These are phyloP conservation scores for Hygrophoropsis aurantiaca DNA, from an alignment of 768 basidiomycete genomes.

Conservation along the genomic window DNA sequence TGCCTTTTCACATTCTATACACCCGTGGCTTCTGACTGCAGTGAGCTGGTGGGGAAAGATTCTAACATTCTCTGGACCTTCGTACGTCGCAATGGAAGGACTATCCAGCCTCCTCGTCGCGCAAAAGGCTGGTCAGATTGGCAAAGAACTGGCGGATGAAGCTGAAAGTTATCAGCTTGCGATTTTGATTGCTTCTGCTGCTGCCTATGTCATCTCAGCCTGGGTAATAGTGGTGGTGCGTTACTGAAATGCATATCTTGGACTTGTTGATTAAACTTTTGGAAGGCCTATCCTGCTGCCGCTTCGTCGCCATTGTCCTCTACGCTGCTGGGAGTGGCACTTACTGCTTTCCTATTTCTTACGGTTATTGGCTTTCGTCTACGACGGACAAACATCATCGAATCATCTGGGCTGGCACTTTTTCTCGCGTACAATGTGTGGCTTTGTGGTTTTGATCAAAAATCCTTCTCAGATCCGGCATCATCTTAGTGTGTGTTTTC, in stretches of 20 bases:
- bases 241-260: constrained; percentile 15
- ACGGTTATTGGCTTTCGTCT: constrained; percentile 89
- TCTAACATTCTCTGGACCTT: constrained; percentile 68
- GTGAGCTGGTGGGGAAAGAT: constrained; percentile 73
- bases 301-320: constrained; percentile 85
- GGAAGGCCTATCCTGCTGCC: constrained; percentile 77
- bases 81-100: constrained; percentile 82
- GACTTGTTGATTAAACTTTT: constrained; percentile 10
- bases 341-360: constrained; percentile 87
- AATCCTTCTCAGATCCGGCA: constrained; percentile 68
- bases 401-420: constrained; percentile 83
- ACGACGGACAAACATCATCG: constrained; percentile 88
- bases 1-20: constrained; percentile 65
- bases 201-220: constrained; percentile 76
- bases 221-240: constrained; percentile 85
- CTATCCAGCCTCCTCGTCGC: constrained; percentile 81
- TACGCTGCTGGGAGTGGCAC: constrained; percentile 82
- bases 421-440: constrained; percentile 91
- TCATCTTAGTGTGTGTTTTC: constrained; percentile 67
- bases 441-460: constrained; percentile 81
- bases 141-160: constrained; percentile 67
- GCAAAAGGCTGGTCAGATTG: constrained; percentile 78
- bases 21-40: constrained; percentile 55
- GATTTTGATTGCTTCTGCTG: constrained; percentile 73
- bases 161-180: constrained; percentile 78